These are phyloP conservation scores for Thalassiosira mediterranea DNA, from an alignment of 352 stramenopile genomes.

Conservation along the genomic window DNA sequence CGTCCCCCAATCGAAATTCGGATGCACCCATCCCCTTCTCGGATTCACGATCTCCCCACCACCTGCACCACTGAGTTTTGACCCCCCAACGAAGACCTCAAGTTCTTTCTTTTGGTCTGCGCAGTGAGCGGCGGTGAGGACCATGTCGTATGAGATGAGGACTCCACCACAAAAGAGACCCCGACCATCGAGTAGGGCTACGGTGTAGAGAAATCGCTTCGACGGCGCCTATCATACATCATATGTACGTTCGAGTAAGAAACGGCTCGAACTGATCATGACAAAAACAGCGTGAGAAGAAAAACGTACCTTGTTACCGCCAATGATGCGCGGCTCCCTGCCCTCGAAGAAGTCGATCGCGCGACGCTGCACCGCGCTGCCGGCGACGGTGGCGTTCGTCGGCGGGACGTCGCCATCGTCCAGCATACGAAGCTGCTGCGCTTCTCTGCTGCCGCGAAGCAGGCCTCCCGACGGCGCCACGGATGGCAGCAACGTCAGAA, in stretches of 20 bases:
- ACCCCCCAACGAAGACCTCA: constrained; percentile 5
- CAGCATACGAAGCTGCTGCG: background rate
- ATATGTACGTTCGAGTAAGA: background rate
- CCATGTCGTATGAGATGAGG: constrained; percentile 13
- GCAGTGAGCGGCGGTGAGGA: constrained; percentile 14
- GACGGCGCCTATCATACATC: background rate
- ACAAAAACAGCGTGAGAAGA: background rate
- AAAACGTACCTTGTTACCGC: background rate
- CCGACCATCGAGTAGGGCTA: constrained; percentile 31
- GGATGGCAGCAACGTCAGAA: background rate
- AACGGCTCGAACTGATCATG: background rate
- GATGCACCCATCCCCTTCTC: background rate
- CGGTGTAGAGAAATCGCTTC: constrained; percentile 36
- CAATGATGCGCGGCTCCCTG: constrained; percentile 11
- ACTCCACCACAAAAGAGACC: constrained; percentile 43
- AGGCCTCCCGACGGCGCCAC: background rate
- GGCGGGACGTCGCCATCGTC: background rate
- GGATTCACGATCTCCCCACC: background rate
- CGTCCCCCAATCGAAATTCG: background rate
- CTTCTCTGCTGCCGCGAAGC: background rate
- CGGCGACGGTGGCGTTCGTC: constrained; percentile 7
- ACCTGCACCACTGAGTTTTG: background rate
- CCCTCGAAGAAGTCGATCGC: background rate
- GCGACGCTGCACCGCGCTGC: background rate
- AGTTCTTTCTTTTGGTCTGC: background rate